Evolutionary conservation across 768 basidiomycete species (phyloP), one percentile per base, ranked within the genome.

Genomic region (Hericium alpestre): DNA sequence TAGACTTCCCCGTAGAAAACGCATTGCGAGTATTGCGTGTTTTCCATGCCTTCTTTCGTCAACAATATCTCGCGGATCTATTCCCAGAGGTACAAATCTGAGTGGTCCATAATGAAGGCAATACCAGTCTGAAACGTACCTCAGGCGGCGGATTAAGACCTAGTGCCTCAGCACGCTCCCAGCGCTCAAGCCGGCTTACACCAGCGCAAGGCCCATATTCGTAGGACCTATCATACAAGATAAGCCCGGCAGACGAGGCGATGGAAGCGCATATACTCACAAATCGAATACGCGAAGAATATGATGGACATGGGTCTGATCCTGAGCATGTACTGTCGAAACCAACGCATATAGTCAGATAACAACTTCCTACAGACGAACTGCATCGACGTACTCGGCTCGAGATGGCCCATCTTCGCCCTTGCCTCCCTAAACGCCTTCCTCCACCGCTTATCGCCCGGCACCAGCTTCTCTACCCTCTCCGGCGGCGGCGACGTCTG

Each of bases 131-230:
- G 10, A 57, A 38, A 67, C 80, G 57, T 63, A 87, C 92, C 76
- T 92, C 89, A 15, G 66, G 60, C 3, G 92, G 93, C 13, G 93
- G 94, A 50, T 84, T 76, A 18, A 96, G 72, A 2, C 91, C 91
- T 48, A 94, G 74, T 10, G 77, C 76, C 25, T 83, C 68, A 0
- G 94, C 94, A 51, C 93, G 77, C 65, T 93, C 81, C 91, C 93
- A 97, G 40, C 94, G 76, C 59, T 93, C 83, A 13, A 95, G 71
- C 27, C 93, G 82, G n/a, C 83, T 79, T 55, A 90, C 77, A 0
- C 90, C 87, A 20, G 85, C 72, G 61, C 85, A 90, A 2, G 90
- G 90, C 0, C 90, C 91, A 65, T 83, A 93, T 61, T 89, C 82
- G 56, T 85, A 86, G 1, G 83, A 80, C 66, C 87, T 90, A 51